Conservation (phyloP, 2,329 filamentous ascomycete species). For the Pseudocercospora eumusae region DNA sequence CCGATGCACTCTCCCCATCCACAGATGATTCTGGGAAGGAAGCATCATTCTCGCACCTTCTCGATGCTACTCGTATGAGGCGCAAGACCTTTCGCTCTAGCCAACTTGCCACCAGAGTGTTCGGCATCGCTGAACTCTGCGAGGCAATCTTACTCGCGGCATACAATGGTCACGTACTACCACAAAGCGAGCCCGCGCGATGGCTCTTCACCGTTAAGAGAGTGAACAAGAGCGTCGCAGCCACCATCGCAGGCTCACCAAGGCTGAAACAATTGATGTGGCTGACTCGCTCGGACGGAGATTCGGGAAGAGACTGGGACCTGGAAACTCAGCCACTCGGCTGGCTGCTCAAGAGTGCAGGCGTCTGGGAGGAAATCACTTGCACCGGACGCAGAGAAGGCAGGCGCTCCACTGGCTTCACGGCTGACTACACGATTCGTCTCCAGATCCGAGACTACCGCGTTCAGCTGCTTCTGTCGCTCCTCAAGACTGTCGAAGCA, state of each 20-base stretch:
- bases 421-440: slow-evolving; percentile 2
- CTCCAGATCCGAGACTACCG: slow-evolving; percentile 2
- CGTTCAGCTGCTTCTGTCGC: neutral
- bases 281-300: neutral
- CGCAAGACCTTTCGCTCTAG: slow-evolving; percentile 1
- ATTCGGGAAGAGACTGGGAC: neutral
- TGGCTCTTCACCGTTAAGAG: neutral
- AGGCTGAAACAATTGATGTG: slow-evolving; percentile 7
- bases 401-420: slow-evolving; percentile 2
- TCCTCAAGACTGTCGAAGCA: neutral
- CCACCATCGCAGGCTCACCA: slow-evolving; percentile 3
- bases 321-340: neutral
- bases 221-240: neutral
- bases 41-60: slow-evolving; percentile 1
- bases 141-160: slow-evolving; percentile 8
- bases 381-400: neutral
- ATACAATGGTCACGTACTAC: neutral
- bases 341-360: neutral
- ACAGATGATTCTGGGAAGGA: neutral
- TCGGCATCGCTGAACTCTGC: slow-evolving; percentile 3
- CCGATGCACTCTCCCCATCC: neutral
- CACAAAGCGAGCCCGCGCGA: neutral
- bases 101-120: neutral
- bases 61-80: neutral
- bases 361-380: neutral